These are phyloP conservation scores for Leucocoprinus birnbaumii DNA, from an alignment of 768 basidiomycete species.

Conservation along the genomic window DNA sequence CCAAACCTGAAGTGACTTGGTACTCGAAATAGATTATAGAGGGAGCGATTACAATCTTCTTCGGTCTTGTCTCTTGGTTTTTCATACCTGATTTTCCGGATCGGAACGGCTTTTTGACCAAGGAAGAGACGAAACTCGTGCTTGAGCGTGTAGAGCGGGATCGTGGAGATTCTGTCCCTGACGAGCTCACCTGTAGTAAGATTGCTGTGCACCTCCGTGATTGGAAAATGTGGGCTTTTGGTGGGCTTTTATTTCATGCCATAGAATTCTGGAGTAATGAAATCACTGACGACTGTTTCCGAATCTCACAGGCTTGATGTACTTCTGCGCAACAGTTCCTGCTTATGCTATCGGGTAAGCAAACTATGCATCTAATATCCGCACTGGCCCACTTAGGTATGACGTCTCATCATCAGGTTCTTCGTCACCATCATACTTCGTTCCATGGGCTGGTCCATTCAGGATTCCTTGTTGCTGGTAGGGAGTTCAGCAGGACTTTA, in stretches of 20 bases:
- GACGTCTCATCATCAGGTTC: constrained; percentile 23
- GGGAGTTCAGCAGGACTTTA: constrained; percentile 2
- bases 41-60: constrained; percentile 41
- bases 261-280: not conserved
- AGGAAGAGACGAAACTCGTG: constrained; percentile 38
- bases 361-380: not conserved
- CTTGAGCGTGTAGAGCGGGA: constrained; percentile 44
- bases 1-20: constrained; percentile 1
- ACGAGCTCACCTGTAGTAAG: constrained; percentile 33
- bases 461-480: constrained; percentile 40
- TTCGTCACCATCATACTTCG: constrained; percentile 46
- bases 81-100: constrained; percentile 47
- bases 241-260: constrained; percentile 20
- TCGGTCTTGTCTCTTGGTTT: constrained; percentile 42
- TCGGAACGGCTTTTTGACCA: constrained; percentile 40
- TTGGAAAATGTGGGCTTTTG: constrained; percentile 48
- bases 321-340: constrained; percentile 47
- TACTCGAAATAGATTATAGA: constrained; percentile 39
- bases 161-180: constrained; percentile 48
- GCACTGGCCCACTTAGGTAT: not conserved
- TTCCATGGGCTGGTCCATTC: constrained; percentile 46
- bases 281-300: not conserved
- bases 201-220: constrained; percentile 35
- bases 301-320: constrained; percentile 39
- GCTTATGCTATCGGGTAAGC: constrained; percentile 46